These are phyloP conservation scores for Penicillium ucsense DNA, from an alignment of 495 filamentous ascomycete genomes.

Conservation along the genomic window DNA sequence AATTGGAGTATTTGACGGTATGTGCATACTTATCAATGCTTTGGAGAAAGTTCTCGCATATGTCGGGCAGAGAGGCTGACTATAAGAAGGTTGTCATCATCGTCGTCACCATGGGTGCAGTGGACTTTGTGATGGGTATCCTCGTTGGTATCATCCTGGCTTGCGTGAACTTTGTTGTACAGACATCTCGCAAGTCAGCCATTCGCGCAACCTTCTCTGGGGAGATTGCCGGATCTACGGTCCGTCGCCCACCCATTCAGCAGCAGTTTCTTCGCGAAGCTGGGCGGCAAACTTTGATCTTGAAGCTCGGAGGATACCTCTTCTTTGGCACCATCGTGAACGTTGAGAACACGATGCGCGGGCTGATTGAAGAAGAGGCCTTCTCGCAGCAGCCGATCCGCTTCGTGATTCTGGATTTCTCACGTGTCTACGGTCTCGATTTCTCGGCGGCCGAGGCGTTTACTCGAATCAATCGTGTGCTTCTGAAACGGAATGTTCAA, in stretches of 20 bases:
- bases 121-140: conserved; percentile 93
- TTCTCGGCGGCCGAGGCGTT: conserved; percentile 95
- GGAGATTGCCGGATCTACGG: conserved; percentile 78
- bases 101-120: conserved; percentile 88
- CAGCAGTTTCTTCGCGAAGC: conserved; percentile 76
- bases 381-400: conserved; percentile 71
- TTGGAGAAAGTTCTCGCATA: not conserved
- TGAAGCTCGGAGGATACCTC: conserved; percentile 83
- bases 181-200: conserved; percentile 79
- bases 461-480: conserved; percentile 76
- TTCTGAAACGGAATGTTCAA: conserved; percentile 60
- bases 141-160: conserved; percentile 85
- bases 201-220: conserved; percentile 81
- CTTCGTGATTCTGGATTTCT: conserved; percentile 83
- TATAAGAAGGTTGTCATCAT: conserved; percentile 66
- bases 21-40: conserved; percentile 3
- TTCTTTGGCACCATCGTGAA: conserved; percentile 97
- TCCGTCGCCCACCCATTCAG: conserved; percentile 81
- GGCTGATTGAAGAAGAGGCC: conserved; percentile 68
- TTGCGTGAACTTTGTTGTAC: conserved; percentile 81
- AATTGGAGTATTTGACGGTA: conserved; percentile 82
- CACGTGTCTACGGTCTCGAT: conserved; percentile 83
- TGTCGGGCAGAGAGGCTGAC: not conserved
- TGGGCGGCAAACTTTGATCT: conserved; percentile 76
- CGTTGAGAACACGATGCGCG: conserved; percentile 78